phyloP scores from a whole-genome alignment of 768 basidiomycete genomes.

The Tephrocybe sp. region DNA sequence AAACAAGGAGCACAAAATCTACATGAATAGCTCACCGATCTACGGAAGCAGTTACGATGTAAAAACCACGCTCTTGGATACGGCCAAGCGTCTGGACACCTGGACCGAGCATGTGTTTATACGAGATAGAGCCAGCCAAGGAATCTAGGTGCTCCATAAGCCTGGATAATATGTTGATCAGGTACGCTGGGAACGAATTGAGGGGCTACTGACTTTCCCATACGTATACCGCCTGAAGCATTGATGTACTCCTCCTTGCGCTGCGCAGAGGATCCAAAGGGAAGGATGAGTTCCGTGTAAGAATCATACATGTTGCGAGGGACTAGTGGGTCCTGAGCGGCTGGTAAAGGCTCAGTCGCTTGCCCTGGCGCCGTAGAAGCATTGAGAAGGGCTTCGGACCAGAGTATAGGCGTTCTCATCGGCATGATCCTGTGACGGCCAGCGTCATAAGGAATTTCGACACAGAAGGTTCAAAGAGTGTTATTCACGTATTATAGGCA shows the following conservation, averaged over 20 bases:
- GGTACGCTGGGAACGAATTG: neutral
- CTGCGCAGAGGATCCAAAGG: slow-evolving; percentile 58
- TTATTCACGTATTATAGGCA: slow-evolving; percentile 47
- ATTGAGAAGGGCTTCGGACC: slow-evolving; percentile 59
- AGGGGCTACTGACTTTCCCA: slow-evolving; percentile 49
- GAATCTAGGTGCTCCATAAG: slow-evolving; percentile 83
- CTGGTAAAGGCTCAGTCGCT: slow-evolving; percentile 10
- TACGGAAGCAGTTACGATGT: slow-evolving; percentile 82
- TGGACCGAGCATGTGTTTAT: slow-evolving; percentile 79
- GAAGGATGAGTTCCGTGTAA: slow-evolving; percentile 64
- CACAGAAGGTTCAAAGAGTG: neutral
- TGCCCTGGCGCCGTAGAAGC: slow-evolving; percentile 23
- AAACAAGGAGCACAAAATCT: neutral
- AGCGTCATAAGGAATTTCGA: neutral
- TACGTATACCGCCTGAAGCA: slow-evolving; percentile 68
- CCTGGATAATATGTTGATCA: slow-evolving; percentile 30
- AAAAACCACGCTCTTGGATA: slow-evolving; percentile 67
- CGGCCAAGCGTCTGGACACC: slow-evolving; percentile 52
- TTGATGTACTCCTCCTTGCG: slow-evolving; percentile 72
- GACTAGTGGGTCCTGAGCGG: slow-evolving; percentile 26
- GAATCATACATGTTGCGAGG: slow-evolving; percentile 70
- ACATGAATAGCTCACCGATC: slow-evolving; percentile 51
- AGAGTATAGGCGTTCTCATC: slow-evolving; percentile 48
- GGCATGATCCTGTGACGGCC: slow-evolving; percentile 49
- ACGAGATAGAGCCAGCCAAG: slow-evolving; percentile 81